These are phyloP conservation scores for Globisporangium lucens DNA, from an alignment of 352 stramenopile genomes.

Conservation along the genomic window DNA sequence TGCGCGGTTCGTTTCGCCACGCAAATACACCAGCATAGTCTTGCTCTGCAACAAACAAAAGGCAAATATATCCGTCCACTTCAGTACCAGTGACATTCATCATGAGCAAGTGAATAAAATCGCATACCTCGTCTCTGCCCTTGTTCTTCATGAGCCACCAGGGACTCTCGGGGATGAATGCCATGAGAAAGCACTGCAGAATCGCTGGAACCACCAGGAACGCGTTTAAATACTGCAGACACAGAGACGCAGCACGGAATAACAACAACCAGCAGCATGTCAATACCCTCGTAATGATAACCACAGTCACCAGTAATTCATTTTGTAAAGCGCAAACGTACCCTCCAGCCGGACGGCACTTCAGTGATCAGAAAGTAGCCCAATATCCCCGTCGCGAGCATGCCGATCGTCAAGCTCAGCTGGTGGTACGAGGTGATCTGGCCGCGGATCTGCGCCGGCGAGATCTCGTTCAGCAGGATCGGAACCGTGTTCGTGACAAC, in stretches of 20 bases:
- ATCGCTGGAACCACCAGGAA: constrained; percentile 64
- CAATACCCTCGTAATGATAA: background rate
- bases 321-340: constrained; percentile 20
- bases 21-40: constrained; percentile 38
- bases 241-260: background rate
- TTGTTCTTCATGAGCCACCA: constrained; percentile 87
- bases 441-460: constrained; percentile 49
- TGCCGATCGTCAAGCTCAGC: constrained; percentile 85
- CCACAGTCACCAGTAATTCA: background rate
- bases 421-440: constrained; percentile 88
- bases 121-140: constrained; percentile 33
- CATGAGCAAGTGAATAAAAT: background rate
- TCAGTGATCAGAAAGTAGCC: constrained; percentile 76
- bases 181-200: constrained; percentile 51
- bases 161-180: constrained; percentile 81
- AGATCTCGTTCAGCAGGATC: constrained; percentile 84
- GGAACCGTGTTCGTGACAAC: constrained; percentile 82
- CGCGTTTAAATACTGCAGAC: constrained; percentile 62
- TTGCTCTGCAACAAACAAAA: constrained; percentile 12
- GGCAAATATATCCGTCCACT: too few species aligned
- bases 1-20: constrained; percentile 25
- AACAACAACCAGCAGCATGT: background rate
- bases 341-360: constrained; percentile 80
- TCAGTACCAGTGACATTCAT: too few species aligned
- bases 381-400: constrained; percentile 70